Percentiles rank a stretch among this genome's conserved stretches.
Conservation (phyloP, 2,329 filamentous ascomycete species). For the Neurospora sp. region DNA sequence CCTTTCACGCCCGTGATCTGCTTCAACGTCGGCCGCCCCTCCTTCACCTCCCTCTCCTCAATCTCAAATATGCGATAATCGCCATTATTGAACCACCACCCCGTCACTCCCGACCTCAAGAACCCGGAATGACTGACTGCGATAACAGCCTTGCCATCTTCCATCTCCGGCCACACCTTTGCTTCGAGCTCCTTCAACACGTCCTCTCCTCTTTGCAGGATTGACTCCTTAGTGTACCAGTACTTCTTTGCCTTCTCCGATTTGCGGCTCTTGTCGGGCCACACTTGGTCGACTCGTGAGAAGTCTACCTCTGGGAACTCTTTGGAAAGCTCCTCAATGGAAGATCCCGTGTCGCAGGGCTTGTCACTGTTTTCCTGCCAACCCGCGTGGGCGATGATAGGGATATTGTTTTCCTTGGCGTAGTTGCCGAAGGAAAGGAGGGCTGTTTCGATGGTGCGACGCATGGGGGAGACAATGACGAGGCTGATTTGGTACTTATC, state of each 20-base stretch:
- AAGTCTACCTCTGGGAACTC: slow-evolving; percentile 51
- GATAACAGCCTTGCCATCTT: slow-evolving; percentile 39
- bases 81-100: slow-evolving; percentile 48
- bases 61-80: slow-evolving; percentile 58
- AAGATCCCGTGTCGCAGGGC: slow-evolving; percentile 53
- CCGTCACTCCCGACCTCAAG: slow-evolving; percentile 45
- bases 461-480: slow-evolving; percentile 56
- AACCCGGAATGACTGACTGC: slow-evolving; percentile 59
- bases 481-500: slow-evolving; percentile 36
- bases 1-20: slow-evolving; percentile 23
- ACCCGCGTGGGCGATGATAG: slow-evolving; percentile 46
- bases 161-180: slow-evolving; percentile 39
- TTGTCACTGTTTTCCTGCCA: slow-evolving; percentile 55
- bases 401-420: slow-evolving; percentile 38
- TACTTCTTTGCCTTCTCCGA: slow-evolving; percentile 36
- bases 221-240: slow-evolving; percentile 40
- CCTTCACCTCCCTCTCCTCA: slow-evolving; percentile 16
- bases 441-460: slow-evolving; percentile 55
- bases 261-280: slow-evolving; percentile 48
- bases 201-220: slow-evolving; percentile 44
- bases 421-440: slow-evolving; percentile 49
- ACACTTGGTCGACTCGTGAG: slow-evolving; percentile 45
- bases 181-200: slow-evolving; percentile 39
- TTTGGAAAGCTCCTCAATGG: slow-evolving; percentile 30
- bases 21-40: slow-evolving; percentile 25